A percentile compares a stretch with the other conserved stretches of the same genome.
phyloP scores from a whole-genome alignment of 345 rosid species.

The Balakata baccata region DNA sequence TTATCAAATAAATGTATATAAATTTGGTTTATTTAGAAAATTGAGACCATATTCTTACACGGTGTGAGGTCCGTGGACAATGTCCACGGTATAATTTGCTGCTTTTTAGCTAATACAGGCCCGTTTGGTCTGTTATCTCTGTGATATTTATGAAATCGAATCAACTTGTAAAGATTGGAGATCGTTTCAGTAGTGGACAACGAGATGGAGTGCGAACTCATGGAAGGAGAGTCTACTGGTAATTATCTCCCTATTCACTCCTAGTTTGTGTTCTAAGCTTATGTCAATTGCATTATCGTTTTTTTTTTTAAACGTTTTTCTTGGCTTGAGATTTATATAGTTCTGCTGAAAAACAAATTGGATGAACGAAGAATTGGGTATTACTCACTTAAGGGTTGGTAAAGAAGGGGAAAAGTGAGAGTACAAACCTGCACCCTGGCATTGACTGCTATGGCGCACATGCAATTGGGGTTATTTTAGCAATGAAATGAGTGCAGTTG shows the following conservation, averaged over 20 bases:
- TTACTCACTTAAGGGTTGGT: neutral
- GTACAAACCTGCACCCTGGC: neutral
- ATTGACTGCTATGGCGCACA: neutral
- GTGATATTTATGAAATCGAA: neutral
- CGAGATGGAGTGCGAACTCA: neutral
- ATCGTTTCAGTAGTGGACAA: neutral
- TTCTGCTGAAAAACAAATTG: neutral
- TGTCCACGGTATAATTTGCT: no score
- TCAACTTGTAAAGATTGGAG: neutral
- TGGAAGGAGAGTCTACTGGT: slow-evolving; percentile 15
- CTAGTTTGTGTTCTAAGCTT: neutral
- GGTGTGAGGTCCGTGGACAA: no score
- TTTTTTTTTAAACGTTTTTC: neutral
- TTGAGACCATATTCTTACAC: no score
- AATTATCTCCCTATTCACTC: neutral
- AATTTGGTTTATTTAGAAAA: no score
- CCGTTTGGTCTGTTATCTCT: no score
- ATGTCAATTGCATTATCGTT: neutral
- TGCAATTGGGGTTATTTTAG: neutral
- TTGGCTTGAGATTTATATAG: neutral
- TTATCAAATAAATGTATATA: no score
- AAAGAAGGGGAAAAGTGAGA: neutral
- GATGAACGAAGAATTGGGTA: slow-evolving; percentile 1
- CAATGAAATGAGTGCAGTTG: neutral
- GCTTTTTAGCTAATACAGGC: no score